Evolutionary conservation across 148 eudicot species (phyloP).

Genomic region (Talinum fruticosum): DNA sequence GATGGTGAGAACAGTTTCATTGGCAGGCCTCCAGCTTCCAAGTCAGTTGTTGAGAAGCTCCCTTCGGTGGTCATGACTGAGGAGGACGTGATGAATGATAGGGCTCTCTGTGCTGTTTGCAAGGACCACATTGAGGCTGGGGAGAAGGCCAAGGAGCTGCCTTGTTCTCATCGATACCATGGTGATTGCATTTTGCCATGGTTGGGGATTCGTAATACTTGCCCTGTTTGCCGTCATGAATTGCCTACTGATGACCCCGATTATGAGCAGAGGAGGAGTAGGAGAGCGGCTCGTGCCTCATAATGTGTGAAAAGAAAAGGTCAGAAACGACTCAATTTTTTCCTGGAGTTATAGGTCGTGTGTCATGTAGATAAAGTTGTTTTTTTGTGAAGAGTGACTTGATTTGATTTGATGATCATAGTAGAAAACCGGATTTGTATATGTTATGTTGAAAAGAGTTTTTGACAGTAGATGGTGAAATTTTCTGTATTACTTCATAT

Average conservation of each 20-base stretch:
- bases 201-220: slow-evolving; percentile 65
- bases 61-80: slow-evolving; percentile 35
- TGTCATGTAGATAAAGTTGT: slow-evolving; percentile 18
- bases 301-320: slow-evolving; percentile 16
- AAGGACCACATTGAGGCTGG: slow-evolving; percentile 57
- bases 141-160: slow-evolving; percentile 47
- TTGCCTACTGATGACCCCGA: slow-evolving; percentile 70
- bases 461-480: slow-evolving; percentile 14
- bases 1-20: slow-evolving; percentile 36
- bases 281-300: slow-evolving; percentile 31
- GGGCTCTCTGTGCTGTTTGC: slow-evolving; percentile 62
- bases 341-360: slow-evolving; percentile 11
- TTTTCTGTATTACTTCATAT: slow-evolving; percentile 8
- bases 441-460: slow-evolving; percentile 11
- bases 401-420: slow-evolving; percentile 3
- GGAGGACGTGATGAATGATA: slow-evolving; percentile 40
- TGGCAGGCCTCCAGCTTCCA: slow-evolving; percentile 59
- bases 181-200: slow-evolving; percentile 71
- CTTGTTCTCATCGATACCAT: slow-evolving; percentile 66
- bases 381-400: not conserved
- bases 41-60: slow-evolving; percentile 36
- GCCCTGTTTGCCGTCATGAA: slow-evolving; percentile 70
- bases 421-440: slow-evolving; percentile 13
- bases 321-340: slow-evolving; percentile 10
- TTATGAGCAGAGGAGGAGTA: slow-evolving; percentile 54